Base-by-base conservation (phyloP, 352 stramenopile species). In the Globisporangium yorkense region DNA sequence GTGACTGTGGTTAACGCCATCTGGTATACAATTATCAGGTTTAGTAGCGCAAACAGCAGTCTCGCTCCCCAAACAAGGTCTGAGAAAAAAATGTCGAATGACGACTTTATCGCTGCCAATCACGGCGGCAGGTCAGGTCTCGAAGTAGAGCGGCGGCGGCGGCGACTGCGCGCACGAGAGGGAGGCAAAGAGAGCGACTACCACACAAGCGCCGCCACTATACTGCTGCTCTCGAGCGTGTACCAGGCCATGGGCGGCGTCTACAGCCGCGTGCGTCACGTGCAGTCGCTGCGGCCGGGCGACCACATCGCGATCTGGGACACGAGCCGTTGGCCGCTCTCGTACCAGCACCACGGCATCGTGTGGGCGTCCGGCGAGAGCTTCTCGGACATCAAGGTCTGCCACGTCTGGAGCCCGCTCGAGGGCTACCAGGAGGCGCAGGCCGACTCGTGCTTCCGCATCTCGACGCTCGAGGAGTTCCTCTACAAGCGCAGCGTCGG, bases 261-360 rank as follows among this genome's bases (percentile, higher is more conserved):
- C 12, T 94, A 92, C 69, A 92, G 80, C 56, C 83, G 84, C 49
- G 82, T 94, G 40, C 66, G 76, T 16, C 83, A 87, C 61, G 65
- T 91, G 56, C 61, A 73, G 53, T 92, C 82, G 21, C 69, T 94
- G 55, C 83, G 85, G 21, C 83, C 85, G 0, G 85, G 80, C 18
- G 84, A 94, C 68, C 84, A 94, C 70, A 81, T 94, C 56, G 77
- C 70, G 47, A 90, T 94, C 67, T 94, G 85, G 85, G 85, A 94
- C 71, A 75, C 75, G 56, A 92, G 80, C 57, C 85, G 85, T 51
- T 94, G 85, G 85, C 85, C 85, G 18, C 74, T 94, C 51, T 76
- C 77, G 40, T 94, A 94, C 71, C 82, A 92, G 61, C 85, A 94
- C 62, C 85, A 94, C 64, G 85, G 85, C 44, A 90, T 94, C 56